A percentile compares a stretch with the other conserved stretches of the same genome.
Evolutionary conservation across 1,284 basidiomycete genomes (phyloP).

Genomic region (Mycena citricolor): DNA sequence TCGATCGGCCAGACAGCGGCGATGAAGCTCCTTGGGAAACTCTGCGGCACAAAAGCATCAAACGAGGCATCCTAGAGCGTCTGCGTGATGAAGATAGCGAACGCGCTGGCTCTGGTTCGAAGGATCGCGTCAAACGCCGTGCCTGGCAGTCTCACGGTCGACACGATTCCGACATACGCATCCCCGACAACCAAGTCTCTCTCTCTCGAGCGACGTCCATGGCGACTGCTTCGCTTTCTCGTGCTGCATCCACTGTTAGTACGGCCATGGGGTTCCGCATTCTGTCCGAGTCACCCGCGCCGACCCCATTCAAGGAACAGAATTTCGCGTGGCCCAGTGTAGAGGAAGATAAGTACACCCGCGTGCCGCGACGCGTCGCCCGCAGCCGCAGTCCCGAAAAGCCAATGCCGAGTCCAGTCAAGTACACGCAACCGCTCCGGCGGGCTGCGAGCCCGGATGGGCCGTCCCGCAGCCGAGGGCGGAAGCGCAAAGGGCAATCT

Average conservation of each 20-base stretch:
- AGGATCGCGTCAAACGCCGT: slow-evolving; percentile 12
- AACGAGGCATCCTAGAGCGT: slow-evolving; percentile 22
- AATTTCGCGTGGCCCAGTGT: slow-evolving; percentile 18
- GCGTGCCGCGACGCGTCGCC: slow-evolving; percentile 15
- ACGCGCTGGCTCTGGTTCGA: too few relatives aligned
- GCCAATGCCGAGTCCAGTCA: background rate
- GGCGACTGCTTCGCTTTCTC: slow-evolving; percentile 9
- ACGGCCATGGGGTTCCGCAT: slow-evolving; percentile 20
- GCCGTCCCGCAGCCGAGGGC: background rate
- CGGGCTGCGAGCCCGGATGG: background rate
- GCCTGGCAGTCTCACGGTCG: slow-evolving; percentile 21
- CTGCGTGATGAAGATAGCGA: slow-evolving; percentile 15
- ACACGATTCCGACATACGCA: slow-evolving; percentile 18
- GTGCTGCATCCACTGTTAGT: slow-evolving; percentile 13
- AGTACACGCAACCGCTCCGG: background rate
- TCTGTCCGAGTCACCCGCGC: slow-evolving; percentile 18
- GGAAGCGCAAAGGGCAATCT: background rate
- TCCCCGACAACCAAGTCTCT: slow-evolving; percentile 13
- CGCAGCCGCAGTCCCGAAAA: slow-evolving; percentile 21
- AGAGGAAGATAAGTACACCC: slow-evolving; percentile 20
- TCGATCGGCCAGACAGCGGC: slow-evolving; percentile 16
- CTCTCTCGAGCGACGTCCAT: slow-evolving; percentile 13
- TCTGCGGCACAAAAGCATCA: slow-evolving; percentile 24
- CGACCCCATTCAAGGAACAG: slow-evolving; percentile 13
- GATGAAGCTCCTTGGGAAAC: slow-evolving; percentile 22